Evolutionary conservation across 495 filamentous ascomycete genomes (phyloP).

Genomic region (Trichoderma parareesei): DNA sequence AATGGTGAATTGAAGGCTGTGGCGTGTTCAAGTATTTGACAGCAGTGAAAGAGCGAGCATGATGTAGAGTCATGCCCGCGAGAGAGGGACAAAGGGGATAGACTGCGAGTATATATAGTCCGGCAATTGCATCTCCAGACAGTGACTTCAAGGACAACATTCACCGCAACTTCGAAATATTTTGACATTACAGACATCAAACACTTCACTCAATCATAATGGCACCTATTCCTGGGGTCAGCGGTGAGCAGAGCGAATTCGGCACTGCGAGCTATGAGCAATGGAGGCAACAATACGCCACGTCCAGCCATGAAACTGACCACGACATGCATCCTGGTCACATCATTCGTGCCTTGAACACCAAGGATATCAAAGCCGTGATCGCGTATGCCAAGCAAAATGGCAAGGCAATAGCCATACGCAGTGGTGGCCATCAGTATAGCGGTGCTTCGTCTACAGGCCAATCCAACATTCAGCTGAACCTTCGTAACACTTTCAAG

Average conservation of each 20-base stretch:
- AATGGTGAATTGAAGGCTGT: no score
- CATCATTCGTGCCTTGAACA: conserved; percentile 29
- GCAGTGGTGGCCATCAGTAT: conserved; percentile 34
- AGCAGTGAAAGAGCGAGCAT: no score
- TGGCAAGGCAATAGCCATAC: conserved; percentile 30
- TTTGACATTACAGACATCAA: no score
- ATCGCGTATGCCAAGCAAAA: conserved; percentile 29
- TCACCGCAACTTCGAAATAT: no score
- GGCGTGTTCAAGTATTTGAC: no score
- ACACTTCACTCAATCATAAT: neutral
- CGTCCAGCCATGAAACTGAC: conserved; percentile 26
- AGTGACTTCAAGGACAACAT: no score
- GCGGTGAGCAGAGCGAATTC: neutral
- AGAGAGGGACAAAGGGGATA: no score
- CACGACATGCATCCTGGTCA: conserved; percentile 27
- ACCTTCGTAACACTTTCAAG: conserved; percentile 27
- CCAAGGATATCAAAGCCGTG: conserved; percentile 25
- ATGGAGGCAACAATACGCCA: conserved; percentile 30
- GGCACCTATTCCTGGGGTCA: neutral
- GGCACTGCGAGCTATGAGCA: conserved; percentile 17
- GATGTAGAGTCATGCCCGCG: no score
- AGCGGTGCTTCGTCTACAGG: conserved; percentile 32
- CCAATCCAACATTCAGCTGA: conserved; percentile 29
- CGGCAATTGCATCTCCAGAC: no score
- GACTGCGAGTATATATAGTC: no score